Evolutionary conservation across 768 basidiomycete genomes (phyloP), one percentile per base, ranked within the genome.

Genomic region (Asterophora parasitica): DNA sequence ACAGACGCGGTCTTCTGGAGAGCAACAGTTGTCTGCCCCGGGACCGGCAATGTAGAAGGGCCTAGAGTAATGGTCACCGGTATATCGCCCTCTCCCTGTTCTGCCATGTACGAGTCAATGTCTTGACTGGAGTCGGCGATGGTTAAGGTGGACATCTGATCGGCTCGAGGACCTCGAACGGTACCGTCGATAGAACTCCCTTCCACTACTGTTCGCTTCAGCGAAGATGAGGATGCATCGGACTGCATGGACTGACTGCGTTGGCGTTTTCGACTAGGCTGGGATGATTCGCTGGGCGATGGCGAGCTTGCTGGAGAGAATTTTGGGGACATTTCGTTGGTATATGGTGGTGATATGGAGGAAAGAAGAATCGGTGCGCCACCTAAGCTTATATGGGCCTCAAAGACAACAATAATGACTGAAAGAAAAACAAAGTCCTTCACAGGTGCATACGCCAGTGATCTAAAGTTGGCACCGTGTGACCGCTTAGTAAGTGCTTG

Each of bases 161-260:
- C 74, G 36, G 67, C 51, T 46, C 61, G 66, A 35, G 69, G 67
- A 50, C 67, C 70, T 52, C 67, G 67, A 54, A 63, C 44, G 36
- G 58, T 51, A 41, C 67, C 64, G 51, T 79, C 73, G 49, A 69
- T 64, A 50, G 73, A 60, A 51, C 76, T 74, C 42, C 75, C 81
- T 61, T 88, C 85, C 17, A 89, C 87, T 46, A 79, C 79, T 15
- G 87, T 77, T 53, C 91, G 84, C 72, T 93, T 94, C 51, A 82
- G 71, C 23, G 88, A 91, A 19, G 85, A 82, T 20, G 77, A 78
- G 49, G 82, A 82, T 46, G 76, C 71, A 57, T 81, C 79, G 38
- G 87, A 88, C 61, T 85, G 74, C 81, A 84, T 85, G 31, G 87
- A 88, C 56, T 70, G 74, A 53, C 83, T 86, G 58, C 87, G 81